Base-by-base conservation (phyloP, 306 rosid species). In the Styphnolobium japonicum region DNA sequence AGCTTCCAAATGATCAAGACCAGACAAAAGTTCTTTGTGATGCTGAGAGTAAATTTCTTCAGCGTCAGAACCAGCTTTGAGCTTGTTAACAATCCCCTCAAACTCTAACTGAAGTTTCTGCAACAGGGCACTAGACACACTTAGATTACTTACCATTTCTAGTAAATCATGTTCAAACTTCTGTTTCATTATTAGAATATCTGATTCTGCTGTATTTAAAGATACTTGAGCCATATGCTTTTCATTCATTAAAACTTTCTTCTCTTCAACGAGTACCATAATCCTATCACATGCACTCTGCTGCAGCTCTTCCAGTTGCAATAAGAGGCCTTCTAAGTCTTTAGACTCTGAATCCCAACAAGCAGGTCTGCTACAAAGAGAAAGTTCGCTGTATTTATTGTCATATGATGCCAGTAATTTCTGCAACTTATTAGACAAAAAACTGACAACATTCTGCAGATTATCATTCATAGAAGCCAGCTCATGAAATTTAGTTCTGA, bases 291-390 rank as follows among this genome's bases (percentile, higher is more conserved):
- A 85, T 23, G 89, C 84, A 68, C 68, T 83, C 39, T 70, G 80
- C 80, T 91, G 93, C 72, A 93, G 81, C 88, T 89, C 88, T 83
- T 91, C 97, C 36, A 93, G 84, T 72, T 48, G 88, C 88, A 83
- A 75, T 37, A 90, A 52, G 34, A 83, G 81, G 72, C 74, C 89
- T 52, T 85, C 85, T 63, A 91, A 79, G 79, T 87, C 87, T 16
- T 73, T 51, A 56, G 88, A 82, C 45, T 85, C 88, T 66, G 83
- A 85, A 78, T 84, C 89, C 67, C 51, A 80, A 71, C 65, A 74
- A 66, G 69, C 58, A 86, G 78, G 75, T 84, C 73, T 83, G 70
- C 74, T 63, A 71, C 84, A 77, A 72, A 86, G 82, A 63, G 83
- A 82, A 79, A 81, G 75, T 60, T 81, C 82, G 10, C 73, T 60